phyloP scores from a whole-genome alignment of 1,284 basidiomycete genomes.

The Ceratorhiza oryzae-sativae region DNA sequence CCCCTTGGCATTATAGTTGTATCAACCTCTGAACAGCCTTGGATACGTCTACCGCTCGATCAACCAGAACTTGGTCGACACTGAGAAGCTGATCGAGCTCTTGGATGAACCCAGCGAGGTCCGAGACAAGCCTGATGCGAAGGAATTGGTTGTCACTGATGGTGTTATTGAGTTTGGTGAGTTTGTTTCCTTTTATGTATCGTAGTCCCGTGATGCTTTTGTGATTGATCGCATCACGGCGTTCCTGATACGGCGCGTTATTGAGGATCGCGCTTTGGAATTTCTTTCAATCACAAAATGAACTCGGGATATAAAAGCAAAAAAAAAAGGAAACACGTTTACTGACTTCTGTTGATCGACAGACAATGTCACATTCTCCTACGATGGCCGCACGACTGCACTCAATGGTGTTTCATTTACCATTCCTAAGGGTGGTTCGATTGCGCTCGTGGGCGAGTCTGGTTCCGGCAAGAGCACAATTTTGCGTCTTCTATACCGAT shows the following conservation, averaged over 20 bases:
- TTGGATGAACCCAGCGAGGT: constrained; percentile 82
- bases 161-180: constrained; percentile 86
- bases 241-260: no score
- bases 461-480: constrained; percentile 85
- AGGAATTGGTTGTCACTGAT: constrained; percentile 72
- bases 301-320: constrained; percentile 31
- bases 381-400: constrained; percentile 77
- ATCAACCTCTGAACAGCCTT: constrained; percentile 74
- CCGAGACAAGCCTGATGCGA: constrained; percentile 77
- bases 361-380: constrained; percentile 84
- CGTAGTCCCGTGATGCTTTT: not conserved
- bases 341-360: constrained; percentile 21
- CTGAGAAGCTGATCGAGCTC: constrained; percentile 76
- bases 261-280: no score
- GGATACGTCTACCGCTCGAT: constrained; percentile 76
- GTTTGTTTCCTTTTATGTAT: constrained; percentile 45
- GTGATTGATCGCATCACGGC: no score
- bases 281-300: constrained; percentile 3
- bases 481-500: constrained; percentile 82
- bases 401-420: constrained; percentile 83
- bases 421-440: constrained; percentile 78
- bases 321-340: no score
- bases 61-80: constrained; percentile 79
- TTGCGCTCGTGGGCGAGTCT: constrained; percentile 83
- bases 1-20: no score